Evolutionary conservation across 1,284 basidiomycete species (phyloP), one percentile per base, ranked within the genome.

Genomic region (Paramarasmius palmivorus): DNA sequence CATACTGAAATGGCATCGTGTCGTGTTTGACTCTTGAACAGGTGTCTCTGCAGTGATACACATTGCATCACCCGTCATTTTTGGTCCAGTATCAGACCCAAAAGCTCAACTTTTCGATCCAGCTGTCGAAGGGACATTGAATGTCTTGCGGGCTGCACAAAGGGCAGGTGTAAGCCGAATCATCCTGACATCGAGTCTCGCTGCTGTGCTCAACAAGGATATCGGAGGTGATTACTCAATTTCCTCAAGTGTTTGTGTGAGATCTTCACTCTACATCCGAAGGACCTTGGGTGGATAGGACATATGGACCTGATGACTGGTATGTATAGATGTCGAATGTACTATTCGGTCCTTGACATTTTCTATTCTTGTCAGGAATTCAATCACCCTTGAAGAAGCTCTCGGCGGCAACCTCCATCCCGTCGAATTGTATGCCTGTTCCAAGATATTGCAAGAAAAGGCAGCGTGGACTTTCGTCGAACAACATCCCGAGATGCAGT

Each of bases 81-180:
- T 38, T 8, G 42, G 17, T 6, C 29, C 29, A 9, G 46, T 39
- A 10, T 26, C 19, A 42, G 36, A 52, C 42, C 26, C 39, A 5
- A 40, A 52, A 37, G 44, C 44, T 26, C 40, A 50, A 7, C 44
- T 50, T 29, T 35, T 52, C 17, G 46, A 69, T 66, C 56, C 56
- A 14, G 60, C 66, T 2, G 52, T 68, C 15, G 59, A 65, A 12
- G 67, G 67, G 9, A 65, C 61, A 2, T 42, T 65, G 19, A 67
- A 68, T 46, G 52, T 70, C 20, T 50, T 70, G 1, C 61, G 59
- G n/a, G 65, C 68, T 44, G 62, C 63, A 10, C 57, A 67, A 37
- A 54, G 60, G 22, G 62, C 61, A 1, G 68, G 69, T 0, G 61
- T 70, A 29, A 57, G 57, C 4, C 48, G 52, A 2, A 48, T 57